Evolutionary conservation across 177 flowering plant genomes (phyloP).

Genomic region (Vitis hybrid): DNA sequence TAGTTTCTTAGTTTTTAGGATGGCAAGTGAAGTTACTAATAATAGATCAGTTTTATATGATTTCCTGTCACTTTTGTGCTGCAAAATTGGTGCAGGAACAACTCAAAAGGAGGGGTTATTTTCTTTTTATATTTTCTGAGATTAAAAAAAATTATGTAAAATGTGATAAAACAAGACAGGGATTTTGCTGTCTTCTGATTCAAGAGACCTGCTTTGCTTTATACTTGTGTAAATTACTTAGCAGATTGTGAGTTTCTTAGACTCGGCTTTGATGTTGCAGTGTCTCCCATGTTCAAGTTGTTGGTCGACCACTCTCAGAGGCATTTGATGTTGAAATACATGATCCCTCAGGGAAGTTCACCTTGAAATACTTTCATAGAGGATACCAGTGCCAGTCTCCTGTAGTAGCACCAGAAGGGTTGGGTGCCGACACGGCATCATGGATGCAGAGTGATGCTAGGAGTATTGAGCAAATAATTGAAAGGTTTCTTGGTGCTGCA

Average conservation of each 20-base stretch:
- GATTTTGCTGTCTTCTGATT: not conserved
- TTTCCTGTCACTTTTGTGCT: no score
- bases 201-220: not conserved
- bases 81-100: no score
- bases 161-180: no score
- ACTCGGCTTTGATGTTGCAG: slow-evolving; percentile 28
- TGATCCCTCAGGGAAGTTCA: slow-evolving; percentile 33
- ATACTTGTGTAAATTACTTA: not conserved
- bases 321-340: slow-evolving; percentile 39
- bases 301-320: slow-evolving; percentile 46
- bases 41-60: no score
- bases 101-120: no score
- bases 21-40: no score
- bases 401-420: slow-evolving; percentile 6
- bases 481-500: no score
- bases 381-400: slow-evolving; percentile 6
- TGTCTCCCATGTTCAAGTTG: slow-evolving; percentile 56
- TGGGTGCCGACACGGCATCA: slow-evolving; percentile 26
- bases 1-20: no score
- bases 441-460: slow-evolving; percentile 13
- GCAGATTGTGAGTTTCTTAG: not conserved
- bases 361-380: slow-evolving; percentile 41
- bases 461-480: no score
- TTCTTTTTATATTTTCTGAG: no score
- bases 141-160: no score